Evolutionary conservation across 1,139 yeast genomes (phyloP), one percentile per base, ranked within the genome.

Genomic region (Blastobotrys aristatus): DNA sequence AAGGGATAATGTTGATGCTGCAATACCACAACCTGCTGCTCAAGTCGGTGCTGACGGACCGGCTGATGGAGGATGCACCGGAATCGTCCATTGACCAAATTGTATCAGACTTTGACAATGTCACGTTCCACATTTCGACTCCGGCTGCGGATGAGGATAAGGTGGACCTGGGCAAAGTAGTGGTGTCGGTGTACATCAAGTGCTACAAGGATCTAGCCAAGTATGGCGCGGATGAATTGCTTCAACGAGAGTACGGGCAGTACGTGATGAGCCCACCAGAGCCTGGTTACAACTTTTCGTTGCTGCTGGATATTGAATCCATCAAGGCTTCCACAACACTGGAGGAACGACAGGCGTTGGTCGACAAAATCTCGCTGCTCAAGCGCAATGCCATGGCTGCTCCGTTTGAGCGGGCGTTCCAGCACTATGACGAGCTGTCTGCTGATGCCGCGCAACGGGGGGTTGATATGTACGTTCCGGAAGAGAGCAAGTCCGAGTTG

Each of bases 71-170:
- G 14, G 58, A 59, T 27, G 64, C 69, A 20, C 53, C 66, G 14
- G 80, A 84, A 2, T 72, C 80, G 53, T 74, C 84, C n/a, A 75
- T 92, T 58, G 97, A 92, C 68, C 80, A 97, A 65, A 80, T 92
- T 55, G 80, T 92, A 54, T 83, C 96, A 32, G 99, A 92, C 70
- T 92, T 92, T 62, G 98, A 92, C 67, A 89, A 89, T 70, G 95
- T 96, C 50, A 86, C 95, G 27, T 89, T 85, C 69, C 97, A 90
- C 67, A 74, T 94, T 54, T 84, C 95, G 43, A 90, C 96, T 37
- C 82, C 90, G 13, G 88, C 79, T 62, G 75, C 73, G 60, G 85
- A 79, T 72, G 69, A 80, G 39, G 46, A 36, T 22, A 30, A 38
- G 35, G 22, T 36, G 11, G 46, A 43, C 41, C 30, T 43, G 14